Base-by-base conservation (phyloP, 2,329 filamentous ascomycete species). In the Alternaria gansuensis region DNA sequence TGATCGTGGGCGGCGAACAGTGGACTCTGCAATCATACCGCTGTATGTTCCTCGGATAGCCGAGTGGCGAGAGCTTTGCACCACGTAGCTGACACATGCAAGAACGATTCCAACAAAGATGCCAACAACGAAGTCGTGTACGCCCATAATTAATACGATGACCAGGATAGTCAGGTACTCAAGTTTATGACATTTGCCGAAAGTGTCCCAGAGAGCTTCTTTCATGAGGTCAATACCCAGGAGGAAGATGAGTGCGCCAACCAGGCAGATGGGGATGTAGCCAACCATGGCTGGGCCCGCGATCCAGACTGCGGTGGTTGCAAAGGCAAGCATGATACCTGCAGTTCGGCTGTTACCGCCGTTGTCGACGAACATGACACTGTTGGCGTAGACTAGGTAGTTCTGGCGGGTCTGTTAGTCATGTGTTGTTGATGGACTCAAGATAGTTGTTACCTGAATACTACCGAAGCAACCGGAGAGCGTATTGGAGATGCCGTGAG, bases 311-410 rank as follows among this genome's bases (percentile, higher is more conserved):
- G 88, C 88, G 69, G 89, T 87, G 0, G 95, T 99, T 5, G 90
- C 86, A 23, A 84, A 79, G 0, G 95, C 95, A 50, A 99, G 84
- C 82, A 97, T 86, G 26, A 93, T 84, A 3, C 95, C 95, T 8
- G 93, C 95, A 43, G 96, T 81, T 48, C 95, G 88, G 69, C 88
- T 93, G 73, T 96, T 88, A 21, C 94, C 95, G 14, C 95, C 95
- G 45, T 93, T 96, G 26, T 91, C 88, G 75, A 98, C 96, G 78
- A 99, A 98, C 56, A 99, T 88, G n/a, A 97, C 86, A 63, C 93
- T 97, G 75, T 99, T 99, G 58, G 94, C 94, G 72, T 98, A 99
- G 0, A 99, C 95, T 2, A 99, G 85, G 73, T 99, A 99, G 76
- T 99, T 99, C 78, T 96, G 33, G 2, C 8, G 5, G 2, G 34